Evolutionary conservation across 345 rosid species (phyloP).

Genomic region (Punica granatum): DNA sequence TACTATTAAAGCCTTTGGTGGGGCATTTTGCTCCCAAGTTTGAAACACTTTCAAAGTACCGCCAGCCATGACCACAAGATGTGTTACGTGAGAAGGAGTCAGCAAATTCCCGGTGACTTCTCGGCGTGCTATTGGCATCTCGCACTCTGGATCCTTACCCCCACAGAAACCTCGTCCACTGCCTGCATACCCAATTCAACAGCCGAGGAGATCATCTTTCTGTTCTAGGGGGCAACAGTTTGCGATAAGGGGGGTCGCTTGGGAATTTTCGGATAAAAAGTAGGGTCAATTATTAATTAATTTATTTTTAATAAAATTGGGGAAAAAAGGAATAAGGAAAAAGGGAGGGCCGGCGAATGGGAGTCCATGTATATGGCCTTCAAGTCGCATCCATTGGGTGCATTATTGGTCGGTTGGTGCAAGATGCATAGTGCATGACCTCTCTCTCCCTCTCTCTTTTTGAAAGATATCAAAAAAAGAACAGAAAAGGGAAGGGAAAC

Average conservation of each 20-base stretch:
- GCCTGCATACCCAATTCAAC: no score
- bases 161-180: no score
- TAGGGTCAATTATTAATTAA: slow-evolving; percentile 1
- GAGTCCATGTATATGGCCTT: neutral
- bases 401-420: neutral
- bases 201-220: no score
- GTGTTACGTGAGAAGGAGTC: no score
- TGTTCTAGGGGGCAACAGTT: neutral
- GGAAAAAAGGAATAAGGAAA: neutral
- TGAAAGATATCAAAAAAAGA: neutral
- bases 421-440: neutral
- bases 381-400: neutral
- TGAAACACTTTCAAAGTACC: no score
- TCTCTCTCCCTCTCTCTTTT: neutral
- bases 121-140: no score
- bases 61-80: no score
- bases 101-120: no score
- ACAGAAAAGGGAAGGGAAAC: neutral
- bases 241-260: neutral
- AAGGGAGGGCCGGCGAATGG: neutral
- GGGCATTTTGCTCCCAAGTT: no score
- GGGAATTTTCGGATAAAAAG: slow-evolving; percentile 1
- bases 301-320: neutral
- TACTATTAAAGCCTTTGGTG: neutral
- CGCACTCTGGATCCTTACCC: no score